These are phyloP conservation scores for Fusarium temperatum DNA, from an alignment of 2,329 filamentous ascomycete species.

Conservation along the genomic window DNA sequence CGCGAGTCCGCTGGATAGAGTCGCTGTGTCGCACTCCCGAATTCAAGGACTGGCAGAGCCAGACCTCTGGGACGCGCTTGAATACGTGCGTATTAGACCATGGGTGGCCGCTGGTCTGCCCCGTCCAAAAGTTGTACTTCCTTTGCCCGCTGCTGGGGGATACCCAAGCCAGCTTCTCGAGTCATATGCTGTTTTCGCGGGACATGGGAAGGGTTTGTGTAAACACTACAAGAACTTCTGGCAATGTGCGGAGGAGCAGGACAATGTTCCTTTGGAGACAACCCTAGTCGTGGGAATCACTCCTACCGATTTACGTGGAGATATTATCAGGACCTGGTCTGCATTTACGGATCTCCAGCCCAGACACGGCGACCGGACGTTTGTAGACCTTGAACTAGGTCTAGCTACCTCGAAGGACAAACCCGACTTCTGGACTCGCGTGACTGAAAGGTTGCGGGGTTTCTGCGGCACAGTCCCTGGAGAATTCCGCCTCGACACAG, in stretches of 20 bases:
- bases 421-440: background rate
- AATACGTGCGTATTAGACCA: background rate
- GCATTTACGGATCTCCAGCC: background rate
- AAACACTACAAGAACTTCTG: background rate
- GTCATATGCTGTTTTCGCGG: constrained; percentile 3
- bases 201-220: background rate
- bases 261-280: background rate
- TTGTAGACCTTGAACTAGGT: background rate
- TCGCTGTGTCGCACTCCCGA: background rate
- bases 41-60: background rate
- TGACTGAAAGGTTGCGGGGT: background rate
- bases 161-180: background rate
- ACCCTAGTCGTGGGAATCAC: background rate
- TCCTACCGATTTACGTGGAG: background rate
- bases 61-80: background rate
- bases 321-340: background rate
- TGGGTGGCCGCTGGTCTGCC: background rate
- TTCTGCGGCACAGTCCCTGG: background rate
- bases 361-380: background rate
- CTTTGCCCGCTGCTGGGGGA: background rate
- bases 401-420: background rate
- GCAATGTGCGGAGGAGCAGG: background rate
- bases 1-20: background rate
- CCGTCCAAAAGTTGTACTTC: background rate
- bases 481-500: background rate